Conservation (phyloP, 345 rosid genomes). For the Theobroma cacao region DNA sequence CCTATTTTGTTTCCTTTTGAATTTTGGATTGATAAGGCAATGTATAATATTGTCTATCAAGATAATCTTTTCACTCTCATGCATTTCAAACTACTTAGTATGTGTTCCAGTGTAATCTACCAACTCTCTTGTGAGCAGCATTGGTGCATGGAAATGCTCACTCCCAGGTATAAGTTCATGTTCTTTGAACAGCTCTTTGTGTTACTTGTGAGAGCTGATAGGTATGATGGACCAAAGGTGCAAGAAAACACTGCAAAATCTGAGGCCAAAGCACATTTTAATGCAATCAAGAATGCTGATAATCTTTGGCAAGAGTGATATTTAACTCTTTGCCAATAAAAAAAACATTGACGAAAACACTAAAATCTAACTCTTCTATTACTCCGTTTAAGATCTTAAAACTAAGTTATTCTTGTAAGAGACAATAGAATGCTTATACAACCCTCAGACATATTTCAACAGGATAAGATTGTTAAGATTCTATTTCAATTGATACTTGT, state of each 20-base stretch:
- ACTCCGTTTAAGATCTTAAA: constrained; percentile 41
- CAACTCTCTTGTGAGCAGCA: too few species aligned
- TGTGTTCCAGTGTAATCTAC: too few species aligned
- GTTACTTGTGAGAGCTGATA: constrained; percentile 81
- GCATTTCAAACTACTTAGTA: too few species aligned
- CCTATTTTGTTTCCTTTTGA: too few species aligned
- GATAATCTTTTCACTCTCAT: too few species aligned
- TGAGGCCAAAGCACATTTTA: constrained; percentile 50
- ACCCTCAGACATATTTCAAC: constrained; percentile 63
- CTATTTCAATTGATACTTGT: background rate
- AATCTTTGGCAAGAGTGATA: constrained; percentile 41
- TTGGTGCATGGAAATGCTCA: too few species aligned
- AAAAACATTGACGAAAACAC: too few species aligned
- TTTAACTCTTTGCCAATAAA: too few species aligned
- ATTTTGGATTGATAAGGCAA: too few species aligned
- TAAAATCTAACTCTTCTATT: background rate
- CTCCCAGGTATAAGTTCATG: too few species aligned
- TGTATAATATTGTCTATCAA: too few species aligned
- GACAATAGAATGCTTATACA: constrained; percentile 57
- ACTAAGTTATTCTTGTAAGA: constrained; percentile 36
- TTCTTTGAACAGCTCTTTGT: constrained; percentile 59
- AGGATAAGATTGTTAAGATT: constrained; percentile 34
- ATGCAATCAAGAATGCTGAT: constrained; percentile 34
- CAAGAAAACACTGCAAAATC: constrained; percentile 55
- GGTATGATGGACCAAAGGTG: constrained; percentile 69